Conservation (phyloP, 306 rosid species). For the Parietaria judaica region DNA sequence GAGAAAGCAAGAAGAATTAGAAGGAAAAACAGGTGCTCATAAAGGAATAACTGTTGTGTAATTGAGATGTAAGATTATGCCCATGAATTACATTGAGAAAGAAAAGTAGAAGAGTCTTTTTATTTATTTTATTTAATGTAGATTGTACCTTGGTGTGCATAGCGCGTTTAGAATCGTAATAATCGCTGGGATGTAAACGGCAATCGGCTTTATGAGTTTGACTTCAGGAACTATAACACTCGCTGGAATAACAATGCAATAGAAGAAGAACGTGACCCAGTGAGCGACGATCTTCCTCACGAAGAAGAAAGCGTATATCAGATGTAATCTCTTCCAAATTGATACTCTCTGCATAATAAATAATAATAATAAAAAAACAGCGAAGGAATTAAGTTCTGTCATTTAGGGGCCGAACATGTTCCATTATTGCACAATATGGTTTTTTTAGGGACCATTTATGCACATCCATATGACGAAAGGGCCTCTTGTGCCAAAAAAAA, state of each 20-base stretch:
- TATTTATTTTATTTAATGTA: too few species aligned
- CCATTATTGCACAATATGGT: too few species aligned
- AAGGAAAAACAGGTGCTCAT: not conserved
- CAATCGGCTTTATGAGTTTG: slow-evolving; percentile 33
- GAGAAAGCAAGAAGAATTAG: not conserved
- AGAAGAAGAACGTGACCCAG: slow-evolving; percentile 54
- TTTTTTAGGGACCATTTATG: too few species aligned
- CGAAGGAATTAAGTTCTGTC: slow-evolving; percentile 16
- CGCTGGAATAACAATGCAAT: slow-evolving; percentile 50
- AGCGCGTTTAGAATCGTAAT: slow-evolving; percentile 46
- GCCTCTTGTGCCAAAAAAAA: not conserved
- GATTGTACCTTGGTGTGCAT: slow-evolving; percentile 43
- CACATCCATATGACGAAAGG: too few species aligned
- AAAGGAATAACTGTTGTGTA: too few species aligned
- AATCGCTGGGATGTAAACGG: slow-evolving; percentile 46
- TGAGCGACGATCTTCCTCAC: slow-evolving; percentile 46
- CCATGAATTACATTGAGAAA: too few species aligned
- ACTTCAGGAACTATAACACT: slow-evolving; percentile 47
- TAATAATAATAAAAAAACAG: not conserved
- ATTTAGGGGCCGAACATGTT: not conserved
- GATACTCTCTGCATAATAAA: slow-evolving; percentile 37
- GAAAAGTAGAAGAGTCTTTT: too few species aligned
- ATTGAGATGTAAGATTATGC: too few species aligned
- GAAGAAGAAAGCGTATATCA: slow-evolving; percentile 47
- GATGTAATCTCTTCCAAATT: slow-evolving; percentile 40